Conservation (phyloP, 169 alveolate species). For the Cryptosporidium andersoni region DNA sequence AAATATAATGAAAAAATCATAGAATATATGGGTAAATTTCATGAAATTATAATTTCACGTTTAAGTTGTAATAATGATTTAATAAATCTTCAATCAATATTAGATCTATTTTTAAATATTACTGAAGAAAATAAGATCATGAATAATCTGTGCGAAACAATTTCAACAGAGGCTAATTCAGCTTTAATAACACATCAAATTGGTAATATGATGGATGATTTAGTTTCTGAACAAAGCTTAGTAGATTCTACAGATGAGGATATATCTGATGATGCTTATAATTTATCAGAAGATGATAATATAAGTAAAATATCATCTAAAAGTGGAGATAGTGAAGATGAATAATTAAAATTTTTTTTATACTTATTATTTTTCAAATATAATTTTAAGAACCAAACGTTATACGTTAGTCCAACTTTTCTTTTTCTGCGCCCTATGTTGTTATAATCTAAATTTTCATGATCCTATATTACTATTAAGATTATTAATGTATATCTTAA, state of each 20-base stretch:
- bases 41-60: conserved; percentile 43
- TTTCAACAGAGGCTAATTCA: conserved; percentile 37
- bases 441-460: no score
- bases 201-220: conserved; percentile 3
- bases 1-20: not conserved
- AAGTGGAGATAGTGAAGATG: not conserved
- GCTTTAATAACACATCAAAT: conserved; percentile 60
- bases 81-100: conserved; percentile 37
- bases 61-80: conserved; percentile 51
- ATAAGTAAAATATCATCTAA: conserved; percentile 1
- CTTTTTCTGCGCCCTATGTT: no score
- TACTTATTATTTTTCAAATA: no score
- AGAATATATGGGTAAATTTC: conserved; percentile 45
- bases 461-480: no score
- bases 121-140: conserved; percentile 46
- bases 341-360: not conserved
- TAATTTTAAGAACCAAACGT: no score
- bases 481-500: not conserved
- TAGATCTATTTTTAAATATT: conserved; percentile 29
- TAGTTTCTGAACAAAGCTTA: not conserved
- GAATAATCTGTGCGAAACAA: conserved; percentile 28
- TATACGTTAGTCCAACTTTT: no score
- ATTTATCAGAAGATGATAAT: not conserved
- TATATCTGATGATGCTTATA: conserved; percentile 11
- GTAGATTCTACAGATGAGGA: conserved; percentile 1